Base-by-base conservation (phyloP, 2,329 filamentous ascomycete species). In the Ophiostoma tasmaniense region DNA sequence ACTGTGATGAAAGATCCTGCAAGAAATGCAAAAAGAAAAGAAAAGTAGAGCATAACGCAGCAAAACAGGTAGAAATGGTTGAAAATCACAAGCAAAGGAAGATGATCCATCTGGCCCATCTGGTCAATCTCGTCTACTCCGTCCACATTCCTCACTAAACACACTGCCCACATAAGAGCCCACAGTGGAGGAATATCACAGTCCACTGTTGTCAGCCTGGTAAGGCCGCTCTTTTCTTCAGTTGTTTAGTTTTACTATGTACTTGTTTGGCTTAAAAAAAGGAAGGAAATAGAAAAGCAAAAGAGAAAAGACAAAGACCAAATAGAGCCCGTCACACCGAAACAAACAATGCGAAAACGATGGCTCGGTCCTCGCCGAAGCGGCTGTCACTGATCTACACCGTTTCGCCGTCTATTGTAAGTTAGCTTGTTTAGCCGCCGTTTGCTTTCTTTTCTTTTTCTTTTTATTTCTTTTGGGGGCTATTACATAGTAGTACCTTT, bases 331-430 rank as follows among this genome's bases (percentile, higher is more conserved):
- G n/a, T 17, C 50, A 55, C 22, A 13, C 50, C 50, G n/a, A 55
- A 11, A 45, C 42, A 11, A 55, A 10, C 50, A 55, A 25, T 25
- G n/a, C 50, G 50, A 55, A 55, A 55, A 55, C 22, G 50, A 55
- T 25, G 50, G 22, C 50, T 55, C 50, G 50, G 50, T 25, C 50
- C 50, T 55, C 50, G 50, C 50, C 50, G 50, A 55, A 55, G 22
- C 50, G 50, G 50, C 50, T 55, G 50, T 55, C 42, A 55, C 25
- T 55, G 50, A 55, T 55, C 50, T 55, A 55, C 50, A 45, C 42
- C 42, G 50, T 25, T 22, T 25, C n/a, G 50, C 50, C 50, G 22
- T 28, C 22, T 13, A 25, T 22, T 14, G n/a, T 59, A 37, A 11
- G 35, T 28, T 13, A 2, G 37, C 37, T 22, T n/a, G 45, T 20